Percentiles rank a stretch among this genome's conserved stretches.
Evolutionary conservation across 176 grass and related monocot genomes (phyloP).

Genomic region (Thinopyrum elongatum): DNA sequence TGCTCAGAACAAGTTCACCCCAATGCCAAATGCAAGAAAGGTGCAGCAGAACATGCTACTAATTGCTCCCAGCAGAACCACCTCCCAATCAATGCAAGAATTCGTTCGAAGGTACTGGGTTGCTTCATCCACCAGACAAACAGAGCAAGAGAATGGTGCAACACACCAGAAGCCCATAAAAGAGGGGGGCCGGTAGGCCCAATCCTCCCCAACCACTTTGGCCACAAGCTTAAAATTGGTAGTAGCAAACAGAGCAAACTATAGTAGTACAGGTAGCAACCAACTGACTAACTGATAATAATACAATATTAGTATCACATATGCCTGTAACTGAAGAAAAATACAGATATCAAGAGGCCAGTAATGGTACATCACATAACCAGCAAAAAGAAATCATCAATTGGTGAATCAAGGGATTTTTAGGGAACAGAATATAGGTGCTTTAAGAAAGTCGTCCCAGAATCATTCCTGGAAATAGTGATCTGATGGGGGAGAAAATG

Average conservation of each 20-base stretch:
- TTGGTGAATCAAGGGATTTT: neutral
- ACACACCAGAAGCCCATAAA: constrained; percentile 45
- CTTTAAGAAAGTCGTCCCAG: constrained; percentile 21
- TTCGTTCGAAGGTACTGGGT: neutral
- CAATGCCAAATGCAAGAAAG: constrained; percentile 30
- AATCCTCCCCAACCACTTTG: constrained; percentile 34
- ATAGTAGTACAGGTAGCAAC: neutral
- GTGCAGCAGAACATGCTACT: constrained; percentile 25
- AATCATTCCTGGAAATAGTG: constrained; percentile 23
- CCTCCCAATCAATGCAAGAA: constrained; percentile 27
- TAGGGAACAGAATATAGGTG: neutral
- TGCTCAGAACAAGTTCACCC: constrained; percentile 32
- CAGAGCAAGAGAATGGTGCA: constrained; percentile 35
- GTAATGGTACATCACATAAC: neutral
- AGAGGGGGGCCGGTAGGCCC: constrained; percentile 27
- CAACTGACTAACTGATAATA: neutral
- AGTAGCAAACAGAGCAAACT: constrained; percentile 14
- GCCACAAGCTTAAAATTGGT: constrained; percentile 30
- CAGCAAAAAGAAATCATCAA: neutral
- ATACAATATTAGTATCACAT: too few species aligned
- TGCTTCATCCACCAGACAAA: constrained; percentile 37
- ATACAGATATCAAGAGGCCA: neutral
- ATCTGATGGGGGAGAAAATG: neutral
- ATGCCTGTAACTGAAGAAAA: neutral
- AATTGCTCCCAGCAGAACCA: neutral